phyloP scores from a whole-genome alignment of 2,329 filamentous ascomycete genomes.

The Coniochaeta pulveracea region DNA sequence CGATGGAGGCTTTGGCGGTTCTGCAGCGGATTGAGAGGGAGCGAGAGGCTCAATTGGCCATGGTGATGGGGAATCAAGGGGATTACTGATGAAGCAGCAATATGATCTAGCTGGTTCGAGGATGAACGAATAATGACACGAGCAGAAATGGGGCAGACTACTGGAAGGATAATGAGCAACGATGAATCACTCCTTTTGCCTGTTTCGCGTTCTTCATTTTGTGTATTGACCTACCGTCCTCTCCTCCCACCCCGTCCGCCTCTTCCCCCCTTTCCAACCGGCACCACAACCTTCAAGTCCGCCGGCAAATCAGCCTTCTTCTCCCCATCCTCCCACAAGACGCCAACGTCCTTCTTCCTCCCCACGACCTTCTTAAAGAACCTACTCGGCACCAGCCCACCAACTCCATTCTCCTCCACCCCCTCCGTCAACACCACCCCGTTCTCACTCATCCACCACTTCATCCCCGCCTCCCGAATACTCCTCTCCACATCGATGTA shows the following conservation, averaged over 20 bases:
- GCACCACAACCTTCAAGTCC: slow-evolving; percentile 35
- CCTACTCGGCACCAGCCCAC: slow-evolving; percentile 50
- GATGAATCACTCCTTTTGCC: neutral
- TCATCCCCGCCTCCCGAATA: slow-evolving; percentile 45
- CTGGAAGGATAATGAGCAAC: neutral
- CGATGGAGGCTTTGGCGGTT: slow-evolving; percentile 24
- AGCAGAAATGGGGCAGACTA: neutral
- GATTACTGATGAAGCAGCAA: neutral
- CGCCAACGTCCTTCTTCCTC: slow-evolving; percentile 44
- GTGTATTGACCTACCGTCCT: slow-evolving; percentile 8
- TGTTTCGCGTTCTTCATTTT: neutral
- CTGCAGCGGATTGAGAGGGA: slow-evolving; percentile 16
- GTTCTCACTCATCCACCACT: slow-evolving; percentile 74
- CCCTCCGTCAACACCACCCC: slow-evolving; percentile 60
- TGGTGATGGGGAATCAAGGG: neutral
- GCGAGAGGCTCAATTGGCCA: slow-evolving; percentile 10
- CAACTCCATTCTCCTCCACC: slow-evolving; percentile 41
- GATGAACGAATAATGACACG: neutral
- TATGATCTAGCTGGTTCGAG: neutral
- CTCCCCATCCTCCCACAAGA: slow-evolving; percentile 62
- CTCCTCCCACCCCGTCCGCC: slow-evolving; percentile 19
- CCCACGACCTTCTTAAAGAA: slow-evolving; percentile 66
- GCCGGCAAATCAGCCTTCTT: slow-evolving; percentile 56
- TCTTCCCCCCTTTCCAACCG: slow-evolving; percentile 31
- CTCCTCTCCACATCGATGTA: slow-evolving; percentile 63